Evolutionary conservation across 805 yeast genomes (phyloP).

Genomic region (Kregervanrija delftensis): DNA sequence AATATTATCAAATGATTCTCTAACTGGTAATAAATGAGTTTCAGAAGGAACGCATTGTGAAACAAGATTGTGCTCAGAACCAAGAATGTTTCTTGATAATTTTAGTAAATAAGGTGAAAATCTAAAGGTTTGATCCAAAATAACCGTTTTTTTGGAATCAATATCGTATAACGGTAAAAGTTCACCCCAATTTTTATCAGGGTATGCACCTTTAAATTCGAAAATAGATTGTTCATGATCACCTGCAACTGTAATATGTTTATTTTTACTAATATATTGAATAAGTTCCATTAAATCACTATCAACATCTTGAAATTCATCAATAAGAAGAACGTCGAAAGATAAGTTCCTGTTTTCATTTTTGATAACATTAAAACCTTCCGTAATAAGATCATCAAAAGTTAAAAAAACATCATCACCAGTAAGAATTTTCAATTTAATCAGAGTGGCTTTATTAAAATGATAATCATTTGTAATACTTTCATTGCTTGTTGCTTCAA

Average conservation of each 20-base stretch:
- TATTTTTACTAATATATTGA: slow-evolving; percentile 27
- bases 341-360: too few relatives aligned
- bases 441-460: slow-evolving; percentile 3
- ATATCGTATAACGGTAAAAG: slow-evolving; percentile 1
- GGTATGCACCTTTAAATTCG: slow-evolving; percentile 51
- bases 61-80: slow-evolving; percentile 8
- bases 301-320: slow-evolving; percentile 71
- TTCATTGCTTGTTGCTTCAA: slow-evolving; percentile 9
- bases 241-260: slow-evolving; percentile 63
- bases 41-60: slow-evolving; percentile 16
- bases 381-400: slow-evolving; percentile 15
- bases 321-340: slow-evolving; percentile 46
- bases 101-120: slow-evolving; percentile 50
- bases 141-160: slow-evolving; percentile 21
- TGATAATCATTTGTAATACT: slow-evolving; percentile 4
- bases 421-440: slow-evolving; percentile 5
- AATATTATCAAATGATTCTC: slow-evolving; percentile 21
- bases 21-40: slow-evolving; percentile 15
- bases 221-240: slow-evolving; percentile 69
- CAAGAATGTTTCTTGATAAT: slow-evolving; percentile 31
- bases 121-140: slow-evolving; percentile 50
- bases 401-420: slow-evolving; percentile 18
- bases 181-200: slow-evolving; percentile 12
- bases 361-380: too few relatives aligned
- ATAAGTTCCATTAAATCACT: slow-evolving; percentile 42